Percentiles rank a stretch among this genome's conserved stretches.
These are phyloP conservation scores for Cercospora zeina DNA, from an alignment of 2,329 filamentous ascomycete genomes.

Conservation along the genomic window DNA sequence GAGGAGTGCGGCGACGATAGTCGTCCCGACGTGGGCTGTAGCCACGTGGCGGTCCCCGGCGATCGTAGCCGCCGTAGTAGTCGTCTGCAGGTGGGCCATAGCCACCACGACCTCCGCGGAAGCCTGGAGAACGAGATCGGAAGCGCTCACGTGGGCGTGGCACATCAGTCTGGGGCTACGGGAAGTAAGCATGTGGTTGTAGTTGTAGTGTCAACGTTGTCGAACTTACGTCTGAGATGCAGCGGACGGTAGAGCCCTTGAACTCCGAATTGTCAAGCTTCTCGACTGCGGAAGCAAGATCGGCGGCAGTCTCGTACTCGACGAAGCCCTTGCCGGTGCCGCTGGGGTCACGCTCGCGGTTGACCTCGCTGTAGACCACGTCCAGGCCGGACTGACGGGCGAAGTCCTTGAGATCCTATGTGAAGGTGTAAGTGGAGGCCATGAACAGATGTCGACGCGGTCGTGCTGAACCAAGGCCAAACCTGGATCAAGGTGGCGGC, in stretches of 20 bases:
- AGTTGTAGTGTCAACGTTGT: not conserved
- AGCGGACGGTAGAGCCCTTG: slow-evolving; percentile 83
- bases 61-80: slow-evolving; percentile 65
- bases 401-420: slow-evolving; percentile 99
- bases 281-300: slow-evolving; percentile 87
- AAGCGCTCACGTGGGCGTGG: slow-evolving; percentile 58
- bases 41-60: slow-evolving; percentile 75
- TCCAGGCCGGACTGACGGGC: slow-evolving; percentile 94
- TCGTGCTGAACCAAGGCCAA: slow-evolving; percentile 6
- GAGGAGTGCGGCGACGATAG: slow-evolving; percentile 83
- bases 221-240: slow-evolving; percentile 75
- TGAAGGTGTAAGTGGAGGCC: slow-evolving; percentile 30
- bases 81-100: slow-evolving; percentile 66
- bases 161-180: slow-evolving; percentile 72
- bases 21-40: slow-evolving; percentile 82
- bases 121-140: slow-evolving; percentile 73
- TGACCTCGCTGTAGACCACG: slow-evolving; percentile 96
- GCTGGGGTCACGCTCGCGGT: slow-evolving; percentile 77
- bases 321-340: slow-evolving; percentile 77
- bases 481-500: not conserved
- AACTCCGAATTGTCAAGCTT: slow-evolving; percentile 93
- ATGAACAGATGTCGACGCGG: not conserved
- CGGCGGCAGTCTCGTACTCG: slow-evolving; percentile 90
- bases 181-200: slow-evolving; percentile 20
- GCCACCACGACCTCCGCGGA: slow-evolving; percentile 56